Base-by-base conservation (phyloP, 2,329 filamentous ascomycete species). In the Dothistroma septosporum region DNA sequence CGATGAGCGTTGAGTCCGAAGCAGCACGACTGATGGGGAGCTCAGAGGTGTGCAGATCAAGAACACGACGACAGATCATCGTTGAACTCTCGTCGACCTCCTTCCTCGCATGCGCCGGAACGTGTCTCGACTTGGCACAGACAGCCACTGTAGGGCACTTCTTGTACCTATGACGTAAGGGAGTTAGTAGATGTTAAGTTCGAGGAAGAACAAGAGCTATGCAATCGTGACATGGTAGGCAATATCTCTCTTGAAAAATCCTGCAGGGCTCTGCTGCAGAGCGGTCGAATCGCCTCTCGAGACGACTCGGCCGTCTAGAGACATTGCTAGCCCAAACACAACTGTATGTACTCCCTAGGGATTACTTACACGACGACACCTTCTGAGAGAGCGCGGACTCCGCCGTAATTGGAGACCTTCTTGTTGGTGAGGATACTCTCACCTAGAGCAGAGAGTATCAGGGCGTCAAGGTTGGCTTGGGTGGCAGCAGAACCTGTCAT, bases 41-140 rank as follows among this genome's bases (percentile, higher is more conserved):
- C 58, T 74, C 72, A 6, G 65, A 64, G 1, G 68, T 74, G 52
- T 73, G 71, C 1, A 75, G 54, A 55, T 74, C 72, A 11, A 74
- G 37, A 4, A 65, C 44, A 2, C 37, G 53, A 41, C 37, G 37
- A 41, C 41, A 55, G 52, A 48, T 52, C 19, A 33, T 9, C 6
- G 52, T 24, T 28, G 47, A 21, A 14, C 49, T 19, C 21, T 37
- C 19, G 16, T 61, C 61, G 33, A 64, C 55, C 11, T 64, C 37
- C 6, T 58, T 21, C 7, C 60, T 61, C 22, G 66, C 63, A 28
- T 66, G 65, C 8, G 31, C 19, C 9, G 66, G 65, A 49, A 55
- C 55, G 49, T 69, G 66, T 16, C 66, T 61, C 11, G 22, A 35
- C 28, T 65, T 66, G 5, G 62, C 64, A 58, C 67, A 69, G 11